Evolutionary conservation across 371 early-diverging fungal species (phyloP).

Genomic region (Gilbertella persicaria): DNA sequence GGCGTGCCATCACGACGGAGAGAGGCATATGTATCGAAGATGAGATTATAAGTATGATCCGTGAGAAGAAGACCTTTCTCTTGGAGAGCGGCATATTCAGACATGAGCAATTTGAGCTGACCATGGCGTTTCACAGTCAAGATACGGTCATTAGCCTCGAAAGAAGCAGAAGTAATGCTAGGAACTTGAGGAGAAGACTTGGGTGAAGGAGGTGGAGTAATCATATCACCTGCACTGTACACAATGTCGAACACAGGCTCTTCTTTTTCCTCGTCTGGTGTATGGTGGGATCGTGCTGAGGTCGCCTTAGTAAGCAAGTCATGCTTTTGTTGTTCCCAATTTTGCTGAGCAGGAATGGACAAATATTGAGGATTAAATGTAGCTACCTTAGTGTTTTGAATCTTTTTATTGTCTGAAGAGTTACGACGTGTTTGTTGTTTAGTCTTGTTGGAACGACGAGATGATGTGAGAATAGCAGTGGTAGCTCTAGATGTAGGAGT

Average conservation of each 20-base stretch:
- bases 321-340: slow-evolving; percentile 7
- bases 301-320: neutral
- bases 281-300: slow-evolving; percentile 6
- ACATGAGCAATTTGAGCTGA: slow-evolving; percentile 40
- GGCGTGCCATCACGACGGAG: slow-evolving; percentile 48
- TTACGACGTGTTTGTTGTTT: neutral
- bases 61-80: slow-evolving; percentile 32
- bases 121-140: slow-evolving; percentile 36
- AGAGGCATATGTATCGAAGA: slow-evolving; percentile 42
- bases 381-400: no score
- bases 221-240: slow-evolving; percentile 16
- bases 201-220: slow-evolving; percentile 39
- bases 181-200: slow-evolving; percentile 18
- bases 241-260: slow-evolving; percentile 20
- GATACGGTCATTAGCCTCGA: slow-evolving; percentile 34
- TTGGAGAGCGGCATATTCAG: slow-evolving; percentile 32
- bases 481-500: slow-evolving; percentile 20
- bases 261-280: slow-evolving; percentile 17
- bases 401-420: neutral
- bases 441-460: slow-evolving; percentile 8
- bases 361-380: neutral
- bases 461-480: slow-evolving; percentile 2
- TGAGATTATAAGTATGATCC: slow-evolving; percentile 49
- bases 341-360: slow-evolving; percentile 3
- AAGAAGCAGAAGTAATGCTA: slow-evolving; percentile 4